A percentile compares a stretch with the other conserved stretches of the same genome.
Evolutionary conservation across 1,139 yeast species (phyloP).

Genomic region (Nakaseomyces bracarensis): DNA sequence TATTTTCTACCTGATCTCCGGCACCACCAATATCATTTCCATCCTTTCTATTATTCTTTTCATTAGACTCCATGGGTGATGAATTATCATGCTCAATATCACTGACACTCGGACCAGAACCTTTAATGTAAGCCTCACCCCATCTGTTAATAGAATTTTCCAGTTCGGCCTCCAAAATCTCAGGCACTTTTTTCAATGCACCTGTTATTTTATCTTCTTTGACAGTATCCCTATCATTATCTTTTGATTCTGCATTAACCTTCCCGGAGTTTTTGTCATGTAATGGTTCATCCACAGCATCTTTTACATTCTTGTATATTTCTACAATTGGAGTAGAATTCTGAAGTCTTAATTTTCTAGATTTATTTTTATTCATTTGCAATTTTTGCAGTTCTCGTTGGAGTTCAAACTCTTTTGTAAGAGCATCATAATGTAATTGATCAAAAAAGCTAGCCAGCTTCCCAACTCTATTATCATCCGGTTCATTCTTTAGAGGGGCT

Average conservation of each 20-base stretch:
- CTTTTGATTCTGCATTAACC: conserved; percentile 1
- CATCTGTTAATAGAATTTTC: conserved; percentile 29
- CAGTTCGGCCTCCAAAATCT: conserved; percentile 25
- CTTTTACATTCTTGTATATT: conserved; percentile 80
- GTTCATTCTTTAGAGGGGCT: conserved; percentile 9
- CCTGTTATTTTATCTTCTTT: conserved; percentile 3
- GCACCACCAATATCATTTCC: conserved; percentile 18
- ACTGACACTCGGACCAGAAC: conserved; percentile 8
- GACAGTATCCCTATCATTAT: conserved; percentile 2
- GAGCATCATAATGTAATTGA: conserved; percentile 69
- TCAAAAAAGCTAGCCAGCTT: conserved; percentile 64
- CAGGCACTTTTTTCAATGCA: conserved; percentile 11
- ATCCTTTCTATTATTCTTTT: conserved; percentile 4
- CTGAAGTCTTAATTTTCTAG: conserved; percentile 67
- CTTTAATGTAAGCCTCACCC: conserved; percentile 20
- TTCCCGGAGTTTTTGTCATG: conserved; percentile 19
- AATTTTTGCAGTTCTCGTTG: conserved; percentile 76
- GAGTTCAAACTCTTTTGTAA: conserved; percentile 76
- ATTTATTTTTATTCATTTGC: conserved; percentile 52
- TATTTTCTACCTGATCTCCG: conserved; percentile 48
- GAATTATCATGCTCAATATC: conserved; percentile 11
- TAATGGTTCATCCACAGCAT: conserved; percentile 57
- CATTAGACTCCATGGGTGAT: background rate
- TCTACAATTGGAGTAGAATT: conserved; percentile 85
- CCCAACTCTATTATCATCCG: conserved; percentile 41